Percentiles rank a stretch among this genome's conserved stretches.
Conservation (phyloP, 306 rosid species). For the Castanospermum australe region DNA sequence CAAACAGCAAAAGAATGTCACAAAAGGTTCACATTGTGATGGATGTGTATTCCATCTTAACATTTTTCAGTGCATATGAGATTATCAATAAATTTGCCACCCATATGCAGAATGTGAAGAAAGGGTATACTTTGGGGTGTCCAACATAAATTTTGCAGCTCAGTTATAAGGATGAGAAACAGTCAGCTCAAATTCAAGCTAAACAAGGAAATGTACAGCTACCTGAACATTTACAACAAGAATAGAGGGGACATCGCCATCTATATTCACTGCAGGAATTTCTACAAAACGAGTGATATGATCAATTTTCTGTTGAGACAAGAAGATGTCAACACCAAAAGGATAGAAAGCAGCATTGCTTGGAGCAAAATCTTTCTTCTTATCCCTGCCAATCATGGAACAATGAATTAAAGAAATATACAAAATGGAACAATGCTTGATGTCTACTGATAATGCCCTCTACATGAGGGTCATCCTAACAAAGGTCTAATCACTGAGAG, state of each 20-base stretch:
- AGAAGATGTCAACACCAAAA: conserved; percentile 76
- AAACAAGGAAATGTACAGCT: neutral
- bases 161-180: conserved; percentile 1
- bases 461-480: conserved; percentile 11
- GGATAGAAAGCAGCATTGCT: conserved; percentile 79
- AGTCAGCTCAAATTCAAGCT: conserved; percentile 4
- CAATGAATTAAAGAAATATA: conserved; percentile 15
- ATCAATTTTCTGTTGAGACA: conserved; percentile 76
- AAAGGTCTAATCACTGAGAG: conserved; percentile 3
- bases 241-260: conserved; percentile 77
- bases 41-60: neutral
- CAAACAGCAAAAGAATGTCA: conserved; percentile 21
- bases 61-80: neutral
- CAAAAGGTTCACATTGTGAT: neutral
- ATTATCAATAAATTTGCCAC: neutral
- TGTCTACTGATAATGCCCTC: neutral
- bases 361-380: conserved; percentile 88
- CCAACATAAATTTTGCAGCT: neutral
- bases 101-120: neutral
- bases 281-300: conserved; percentile 90
- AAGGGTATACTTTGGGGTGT: neutral
- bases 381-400: conserved; percentile 66
- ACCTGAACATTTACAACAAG: conserved; percentile 94
- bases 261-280: conserved; percentile 63
- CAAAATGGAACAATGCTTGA: neutral